phyloP scores from a whole-genome alignment of 108 stramenopile genomes.

The Fistulifera pelliculosa region DNA sequence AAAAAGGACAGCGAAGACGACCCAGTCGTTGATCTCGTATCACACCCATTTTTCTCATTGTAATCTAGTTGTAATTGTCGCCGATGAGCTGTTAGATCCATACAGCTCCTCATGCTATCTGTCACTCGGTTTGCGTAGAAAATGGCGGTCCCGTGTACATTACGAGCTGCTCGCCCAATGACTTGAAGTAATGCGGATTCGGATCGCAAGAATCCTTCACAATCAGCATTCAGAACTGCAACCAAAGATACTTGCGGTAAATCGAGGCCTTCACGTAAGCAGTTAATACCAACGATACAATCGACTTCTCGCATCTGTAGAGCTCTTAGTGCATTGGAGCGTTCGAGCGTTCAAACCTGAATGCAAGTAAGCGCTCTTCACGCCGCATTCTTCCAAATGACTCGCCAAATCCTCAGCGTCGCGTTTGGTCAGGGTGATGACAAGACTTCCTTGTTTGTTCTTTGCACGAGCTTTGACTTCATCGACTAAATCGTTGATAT shows the following conservation, averaged over 20 bases:
- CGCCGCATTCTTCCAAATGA: slow-evolving; percentile 42
- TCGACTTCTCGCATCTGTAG: slow-evolving; percentile 57
- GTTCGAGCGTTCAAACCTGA: slow-evolving; percentile 58
- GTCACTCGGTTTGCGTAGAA: slow-evolving; percentile 65
- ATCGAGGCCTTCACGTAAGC: slow-evolving; percentile 71
- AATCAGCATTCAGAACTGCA: slow-evolving; percentile 70
- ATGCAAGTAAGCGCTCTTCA: slow-evolving; percentile 57
- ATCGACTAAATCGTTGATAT: slow-evolving; percentile 38
- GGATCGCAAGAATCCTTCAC: slow-evolving; percentile 61
- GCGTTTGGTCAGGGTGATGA: slow-evolving; percentile 58
- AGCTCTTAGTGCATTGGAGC: slow-evolving; percentile 39
- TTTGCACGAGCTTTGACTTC: slow-evolving; percentile 29
- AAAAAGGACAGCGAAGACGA: slow-evolving; percentile 47
- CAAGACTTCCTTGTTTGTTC: slow-evolving; percentile 41
- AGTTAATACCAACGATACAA: slow-evolving; percentile 74
- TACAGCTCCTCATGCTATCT: slow-evolving; percentile 49
- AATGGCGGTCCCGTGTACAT: slow-evolving; percentile 50
- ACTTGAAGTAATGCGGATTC: slow-evolving; percentile 70
- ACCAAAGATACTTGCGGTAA: slow-evolving; percentile 76
- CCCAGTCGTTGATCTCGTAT: slow-evolving; percentile 36
- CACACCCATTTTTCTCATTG: slow-evolving; percentile 25
- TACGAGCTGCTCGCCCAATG: slow-evolving; percentile 67
- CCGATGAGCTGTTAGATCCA: slow-evolving; percentile 45
- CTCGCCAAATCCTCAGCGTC: slow-evolving; percentile 61
- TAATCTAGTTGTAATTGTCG: slow-evolving; percentile 37